Evolutionary conservation across 805 yeast species (phyloP).

Genomic region (Spathaspora arborariae): DNA sequence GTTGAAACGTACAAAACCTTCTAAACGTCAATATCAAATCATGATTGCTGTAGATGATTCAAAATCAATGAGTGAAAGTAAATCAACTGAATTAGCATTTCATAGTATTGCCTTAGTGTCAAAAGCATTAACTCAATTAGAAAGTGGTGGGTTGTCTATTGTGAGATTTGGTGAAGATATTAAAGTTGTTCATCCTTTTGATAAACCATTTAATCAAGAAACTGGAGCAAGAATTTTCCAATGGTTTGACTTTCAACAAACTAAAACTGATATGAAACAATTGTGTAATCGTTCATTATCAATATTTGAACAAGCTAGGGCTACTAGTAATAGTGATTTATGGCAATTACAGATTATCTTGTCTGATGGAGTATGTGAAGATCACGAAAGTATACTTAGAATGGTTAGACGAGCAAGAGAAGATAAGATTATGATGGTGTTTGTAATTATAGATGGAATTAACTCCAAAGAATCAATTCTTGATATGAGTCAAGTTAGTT

Average conservation of each 20-base stretch:
- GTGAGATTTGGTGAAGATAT: slow-evolving; percentile 87
- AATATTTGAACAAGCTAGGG: slow-evolving; percentile 61
- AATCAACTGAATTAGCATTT: slow-evolving; percentile 86
- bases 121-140: slow-evolving; percentile 88
- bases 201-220: slow-evolving; percentile 71
- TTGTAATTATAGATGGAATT: slow-evolving; percentile 90
- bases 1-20: slow-evolving; percentile 96
- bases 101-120: slow-evolving; percentile 92
- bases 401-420: slow-evolving; percentile 91
- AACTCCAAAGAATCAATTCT: slow-evolving; percentile 79
- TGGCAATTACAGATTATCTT: slow-evolving; percentile 94
- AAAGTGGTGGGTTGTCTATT: slow-evolving; percentile 88
- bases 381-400: slow-evolving; percentile 77
- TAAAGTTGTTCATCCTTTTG: slow-evolving; percentile 84
- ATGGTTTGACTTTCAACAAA: slow-evolving; percentile 87
- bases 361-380: slow-evolving; percentile 97
- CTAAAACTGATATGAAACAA: slow-evolving; percentile 75
- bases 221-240: slow-evolving; percentile 82
- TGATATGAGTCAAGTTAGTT: slow-evolving; percentile 92
- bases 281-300: slow-evolving; percentile 69
- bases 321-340: slow-evolving; percentile 51
- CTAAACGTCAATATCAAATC: slow-evolving; percentile 94
- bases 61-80: slow-evolving; percentile 93
- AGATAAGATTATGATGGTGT: slow-evolving; percentile 88
- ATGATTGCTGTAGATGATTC: slow-evolving; percentile 98